Conservation (phyloP, 1,139 yeast species). For the Meyerozyma athensensis region DNA sequence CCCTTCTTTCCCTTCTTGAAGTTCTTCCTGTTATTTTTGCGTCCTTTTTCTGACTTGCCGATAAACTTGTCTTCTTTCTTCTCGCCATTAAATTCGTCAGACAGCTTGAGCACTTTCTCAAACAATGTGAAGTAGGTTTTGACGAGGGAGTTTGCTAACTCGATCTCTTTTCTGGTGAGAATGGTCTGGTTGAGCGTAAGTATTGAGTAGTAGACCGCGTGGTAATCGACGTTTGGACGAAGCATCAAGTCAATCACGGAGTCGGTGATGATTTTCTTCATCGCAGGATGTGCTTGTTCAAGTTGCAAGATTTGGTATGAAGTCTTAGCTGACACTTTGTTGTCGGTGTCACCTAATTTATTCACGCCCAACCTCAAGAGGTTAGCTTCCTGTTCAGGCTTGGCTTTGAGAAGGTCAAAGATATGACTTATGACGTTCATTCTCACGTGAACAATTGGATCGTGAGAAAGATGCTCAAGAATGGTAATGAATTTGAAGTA, state of each 20-base stretch:
- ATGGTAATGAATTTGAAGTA: conserved; percentile 69
- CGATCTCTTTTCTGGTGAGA: conserved; percentile 68
- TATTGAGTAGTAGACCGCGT: conserved; percentile 81
- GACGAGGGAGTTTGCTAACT: conserved; percentile 74
- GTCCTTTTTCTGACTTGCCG: conserved; percentile 44
- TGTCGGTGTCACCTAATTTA: conserved; percentile 88
- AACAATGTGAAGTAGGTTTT: conserved; percentile 84
- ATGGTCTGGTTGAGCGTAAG: conserved; percentile 92
- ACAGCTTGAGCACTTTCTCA: conserved; percentile 72
- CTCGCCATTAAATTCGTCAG: conserved; percentile 42
- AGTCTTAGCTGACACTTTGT: conserved; percentile 85
- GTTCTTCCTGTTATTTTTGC: conserved; percentile 49
- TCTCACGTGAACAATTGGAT: conserved; percentile 88
- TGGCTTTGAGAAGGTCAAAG: conserved; percentile 72
- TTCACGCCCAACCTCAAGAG: conserved; percentile 84
- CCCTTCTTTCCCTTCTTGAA: conserved; percentile 63
- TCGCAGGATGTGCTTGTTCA: conserved; percentile 92
- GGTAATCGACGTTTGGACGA: conserved; percentile 74
- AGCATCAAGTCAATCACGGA: conserved; percentile 77
- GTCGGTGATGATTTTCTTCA: conserved; percentile 78
- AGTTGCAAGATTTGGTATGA: conserved; percentile 76
- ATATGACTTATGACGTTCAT: conserved; percentile 71
- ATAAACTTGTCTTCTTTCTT: conserved; percentile 36
- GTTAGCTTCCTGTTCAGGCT: conserved; percentile 97
- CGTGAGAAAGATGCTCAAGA: conserved; percentile 76